phyloP scores from a whole-genome alignment of 306 rosid genomes.

The Acacia crassicarpa region DNA sequence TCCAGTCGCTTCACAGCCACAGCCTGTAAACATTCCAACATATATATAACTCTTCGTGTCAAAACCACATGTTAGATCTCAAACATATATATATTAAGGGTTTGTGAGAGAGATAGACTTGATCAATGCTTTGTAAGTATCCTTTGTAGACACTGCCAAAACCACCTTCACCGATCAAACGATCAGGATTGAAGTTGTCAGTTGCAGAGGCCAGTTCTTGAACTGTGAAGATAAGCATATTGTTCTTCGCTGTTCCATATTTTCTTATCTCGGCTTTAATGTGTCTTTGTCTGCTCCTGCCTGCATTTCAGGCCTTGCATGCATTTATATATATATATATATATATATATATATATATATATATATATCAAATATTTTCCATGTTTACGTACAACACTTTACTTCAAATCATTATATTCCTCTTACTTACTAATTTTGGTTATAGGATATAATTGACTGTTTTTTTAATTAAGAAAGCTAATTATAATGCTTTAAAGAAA shows the following conservation, averaged over 20 bases:
- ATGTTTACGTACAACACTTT: not conserved
- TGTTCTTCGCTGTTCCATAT: conserved; percentile 46
- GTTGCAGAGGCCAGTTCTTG: conserved; percentile 48
- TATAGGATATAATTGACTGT: too few species aligned
- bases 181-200: conserved; percentile 40
- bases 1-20: conserved; percentile 72
- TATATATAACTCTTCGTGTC: not conserved
- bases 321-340: not conserved
- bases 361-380: too few species aligned
- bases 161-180: conserved; percentile 64
- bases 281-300: conserved; percentile 54
- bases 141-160: conserved; percentile 68
- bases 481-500: too few species aligned
- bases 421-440: not conserved
- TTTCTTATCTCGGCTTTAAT: conserved; percentile 46
- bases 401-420: not conserved
- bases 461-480: too few species aligned
- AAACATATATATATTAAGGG: not conserved
- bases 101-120: conserved; percentile 27
- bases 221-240: conserved; percentile 37
- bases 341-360: too few species aligned
- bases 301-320: conserved; percentile 37
- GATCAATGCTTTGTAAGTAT: conserved; percentile 38
- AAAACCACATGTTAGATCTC: too few species aligned
- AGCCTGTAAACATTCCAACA: conserved; percentile 34